Evolutionary conservation across 1,139 yeast genomes (phyloP), one percentile per base, ranked within the genome.

Genomic region (Zygotorulaspora mrakii): DNA sequence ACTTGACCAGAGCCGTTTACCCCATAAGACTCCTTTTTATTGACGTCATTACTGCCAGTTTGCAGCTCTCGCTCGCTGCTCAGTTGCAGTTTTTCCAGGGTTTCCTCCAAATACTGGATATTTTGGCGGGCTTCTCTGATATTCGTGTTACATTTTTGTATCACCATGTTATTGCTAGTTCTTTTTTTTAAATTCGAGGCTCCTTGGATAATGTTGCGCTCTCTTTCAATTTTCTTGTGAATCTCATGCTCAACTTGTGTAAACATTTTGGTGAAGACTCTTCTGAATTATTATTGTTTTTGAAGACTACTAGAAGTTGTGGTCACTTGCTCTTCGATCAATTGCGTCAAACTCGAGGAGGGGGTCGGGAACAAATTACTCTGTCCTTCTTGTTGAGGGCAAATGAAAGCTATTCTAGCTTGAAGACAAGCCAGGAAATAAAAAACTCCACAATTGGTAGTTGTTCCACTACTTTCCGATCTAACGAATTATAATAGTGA

Each of bases 91-190:
- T 84, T 84, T 36, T 73, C 70, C 55, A 91, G 69, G 5, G 91
- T 81, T 43, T 85, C 86, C 56, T 82, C 84, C 48, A 91, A 73
- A 55, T 89, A 91, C 52, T 86, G 91, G 50, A 91, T 84, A 64
- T 89, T 89, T 49, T 86, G 80, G 57, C 87, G 89, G 2, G 96
- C 89, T 55, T 91, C 97, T 48, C 94, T 72, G 53, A 91, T 88
- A 55, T 82, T 87, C 25, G 89, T 80, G 64, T 87, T 89, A 69
- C 97, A 89, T 60, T 84, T 79, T 59, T 87, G 95, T 53, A 89
- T 88, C 35, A 89, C 96, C 49, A 77, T 79, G 14, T 82, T 71
- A 63, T 91, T 91, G 49, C 71, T 65, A 14, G 97, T 86, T 49
- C 79, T 80, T 59, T 78, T 79, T 61, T 86, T 82, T 66, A 91